These are phyloP conservation scores for Discostella pseudostelligera DNA, from an alignment of 108 stramenopile genomes.

Conservation along the genomic window DNA sequence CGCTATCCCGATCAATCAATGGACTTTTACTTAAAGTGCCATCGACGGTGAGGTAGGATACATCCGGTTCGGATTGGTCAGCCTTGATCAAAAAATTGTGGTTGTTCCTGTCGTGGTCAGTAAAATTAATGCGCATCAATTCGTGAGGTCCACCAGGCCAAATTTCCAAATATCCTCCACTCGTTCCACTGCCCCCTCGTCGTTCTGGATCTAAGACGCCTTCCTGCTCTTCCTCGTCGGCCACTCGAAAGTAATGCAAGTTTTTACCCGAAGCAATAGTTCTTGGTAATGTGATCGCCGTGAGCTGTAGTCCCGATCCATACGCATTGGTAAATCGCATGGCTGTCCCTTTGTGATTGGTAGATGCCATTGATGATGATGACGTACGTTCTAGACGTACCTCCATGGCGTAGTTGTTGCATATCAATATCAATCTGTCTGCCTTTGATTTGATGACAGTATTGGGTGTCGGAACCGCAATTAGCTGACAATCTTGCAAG, in stretches of 20 bases:
- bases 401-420: constrained; percentile 34
- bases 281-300: constrained; percentile 12
- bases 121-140: constrained; percentile 11
- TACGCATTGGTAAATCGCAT: constrained; percentile 31
- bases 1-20: constrained; percentile 38
- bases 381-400: constrained; percentile 20
- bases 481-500: constrained; percentile 45
- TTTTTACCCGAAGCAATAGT: constrained; percentile 30
- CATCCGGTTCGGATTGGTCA: constrained; percentile 19
- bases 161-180: constrained; percentile 28
- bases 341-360: background rate
- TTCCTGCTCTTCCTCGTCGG: background rate
- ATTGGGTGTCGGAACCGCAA: constrained; percentile 9
- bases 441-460: constrained; percentile 6
- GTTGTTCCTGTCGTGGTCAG: background rate
- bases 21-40: background rate
- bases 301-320: constrained; percentile 34
- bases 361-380: background rate
- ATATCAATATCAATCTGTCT: constrained; percentile 26
- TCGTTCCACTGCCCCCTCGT: background rate
- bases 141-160: constrained; percentile 43
- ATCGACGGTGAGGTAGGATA: constrained; percentile 28
- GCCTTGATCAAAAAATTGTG: background rate
- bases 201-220: background rate
- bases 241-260: constrained; percentile 34